Conservation (phyloP, 306 rosid genomes). For the Macrotyloma uniflorum region DNA sequence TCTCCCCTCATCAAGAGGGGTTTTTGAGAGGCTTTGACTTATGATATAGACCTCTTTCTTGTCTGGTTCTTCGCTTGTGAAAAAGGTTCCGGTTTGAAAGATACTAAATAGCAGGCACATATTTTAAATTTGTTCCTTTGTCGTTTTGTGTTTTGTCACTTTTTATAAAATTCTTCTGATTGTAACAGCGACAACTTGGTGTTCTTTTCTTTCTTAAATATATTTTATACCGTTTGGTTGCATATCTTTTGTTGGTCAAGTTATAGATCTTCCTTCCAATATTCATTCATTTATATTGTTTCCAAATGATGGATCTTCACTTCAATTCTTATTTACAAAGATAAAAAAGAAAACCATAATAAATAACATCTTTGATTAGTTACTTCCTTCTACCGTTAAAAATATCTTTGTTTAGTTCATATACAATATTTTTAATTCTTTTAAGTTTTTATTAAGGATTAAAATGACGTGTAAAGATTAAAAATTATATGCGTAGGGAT, state of each 20-base stretch:
- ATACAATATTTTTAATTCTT: too few relatives aligned
- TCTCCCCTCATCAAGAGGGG: neutral
- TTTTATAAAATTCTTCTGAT: slow-evolving; percentile 30
- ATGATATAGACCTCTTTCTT: slow-evolving; percentile 34
- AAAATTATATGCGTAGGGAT: too few relatives aligned
- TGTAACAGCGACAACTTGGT: slow-evolving; percentile 25
- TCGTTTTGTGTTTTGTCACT: neutral
- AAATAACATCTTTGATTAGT: too few relatives aligned
- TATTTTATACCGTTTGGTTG: neutral
- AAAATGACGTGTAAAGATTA: too few relatives aligned
- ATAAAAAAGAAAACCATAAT: too few relatives aligned
- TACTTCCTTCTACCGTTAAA: too few relatives aligned
- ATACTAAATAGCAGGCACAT: slow-evolving; percentile 25
- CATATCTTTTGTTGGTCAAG: neutral
- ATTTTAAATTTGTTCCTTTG: slow-evolving; percentile 16
- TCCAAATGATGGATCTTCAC: neutral
- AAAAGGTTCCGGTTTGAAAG: slow-evolving; percentile 19
- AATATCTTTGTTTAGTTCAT: too few relatives aligned
- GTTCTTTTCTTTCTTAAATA: neutral
- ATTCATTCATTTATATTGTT: neutral
- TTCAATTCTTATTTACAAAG: neutral
- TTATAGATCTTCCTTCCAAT: neutral
- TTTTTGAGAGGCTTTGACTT: slow-evolving; percentile 47
- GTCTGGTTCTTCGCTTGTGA: slow-evolving; percentile 30
- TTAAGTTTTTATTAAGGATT: too few relatives aligned